phyloP scores from a whole-genome alignment of 2,329 filamentous ascomycete genomes.

The Calonectria crousiana region DNA sequence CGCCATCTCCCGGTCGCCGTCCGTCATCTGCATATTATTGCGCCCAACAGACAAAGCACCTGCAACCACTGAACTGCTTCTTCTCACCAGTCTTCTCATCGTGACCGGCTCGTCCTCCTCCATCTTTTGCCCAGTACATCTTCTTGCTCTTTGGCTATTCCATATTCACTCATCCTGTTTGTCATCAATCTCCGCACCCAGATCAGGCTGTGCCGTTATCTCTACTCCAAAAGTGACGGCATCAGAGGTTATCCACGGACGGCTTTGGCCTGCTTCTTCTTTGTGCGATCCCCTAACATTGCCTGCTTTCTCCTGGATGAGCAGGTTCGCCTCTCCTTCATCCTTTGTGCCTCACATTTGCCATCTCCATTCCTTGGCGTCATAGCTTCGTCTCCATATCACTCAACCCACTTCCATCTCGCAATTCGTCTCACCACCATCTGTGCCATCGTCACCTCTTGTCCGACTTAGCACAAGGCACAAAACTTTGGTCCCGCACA shows the following conservation, averaged over 20 bases:
- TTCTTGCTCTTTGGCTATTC: not conserved
- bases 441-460: constrained; percentile 18
- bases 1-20: constrained; percentile 35
- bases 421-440: constrained; percentile 18
- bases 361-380: constrained; percentile 1
- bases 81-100: constrained; percentile 11
- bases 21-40: constrained; percentile 30
- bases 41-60: constrained; percentile 24
- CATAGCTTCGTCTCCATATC: constrained; percentile 14
- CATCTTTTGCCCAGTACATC: not conserved
- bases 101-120: constrained; percentile 5
- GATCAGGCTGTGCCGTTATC: constrained; percentile 21
- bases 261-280: not conserved
- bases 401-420: constrained; percentile 8
- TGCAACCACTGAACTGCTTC: not conserved
- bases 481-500: constrained; percentile 21
- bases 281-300: not conserved
- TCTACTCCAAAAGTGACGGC: constrained; percentile 32
- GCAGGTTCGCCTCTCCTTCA: not conserved
- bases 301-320: not conserved
- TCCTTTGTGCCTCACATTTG: not conserved
- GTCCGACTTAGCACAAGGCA: constrained; percentile 26
- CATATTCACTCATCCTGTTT: constrained; percentile 8
- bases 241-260: constrained; percentile 3
- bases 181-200: constrained; percentile 16